Conservation (phyloP, 2,329 filamentous ascomycete species). For the Hymenoscyphus occultus region DNA sequence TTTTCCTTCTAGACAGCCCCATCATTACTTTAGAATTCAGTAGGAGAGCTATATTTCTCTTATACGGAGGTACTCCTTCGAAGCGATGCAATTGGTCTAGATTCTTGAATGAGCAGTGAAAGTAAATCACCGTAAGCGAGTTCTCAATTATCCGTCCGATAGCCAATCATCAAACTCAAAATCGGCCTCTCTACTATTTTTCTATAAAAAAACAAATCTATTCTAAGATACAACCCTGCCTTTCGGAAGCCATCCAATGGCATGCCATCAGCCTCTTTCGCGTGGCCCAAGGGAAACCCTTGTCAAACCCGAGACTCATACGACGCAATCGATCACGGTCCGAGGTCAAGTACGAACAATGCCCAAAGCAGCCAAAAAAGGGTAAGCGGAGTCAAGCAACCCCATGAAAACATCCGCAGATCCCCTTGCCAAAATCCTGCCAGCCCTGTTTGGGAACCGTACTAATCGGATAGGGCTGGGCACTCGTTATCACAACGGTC, state of each 20-base stretch:
- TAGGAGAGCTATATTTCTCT: background rate
- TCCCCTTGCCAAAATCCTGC: background rate
- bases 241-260: background rate
- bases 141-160: background rate
- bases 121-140: background rate
- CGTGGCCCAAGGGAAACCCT: background rate
- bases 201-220: background rate
- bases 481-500: background rate
- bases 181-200: background rate
- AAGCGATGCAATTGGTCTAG: background rate
- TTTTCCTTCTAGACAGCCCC: background rate
- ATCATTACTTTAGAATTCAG: background rate
- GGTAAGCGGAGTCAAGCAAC: background rate
- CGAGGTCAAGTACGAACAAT: background rate
- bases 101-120: background rate
- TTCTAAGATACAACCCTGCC: background rate
- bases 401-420: background rate
- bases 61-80: background rate
- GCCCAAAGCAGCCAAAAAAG: background rate
- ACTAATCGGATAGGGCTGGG: slow-evolving; percentile 2
- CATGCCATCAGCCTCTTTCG: background rate
- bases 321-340: background rate
- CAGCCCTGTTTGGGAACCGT: background rate
- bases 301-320: background rate
- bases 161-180: background rate